phyloP scores from a whole-genome alignment of 345 rosid species.

The Salix dunnii region DNA sequence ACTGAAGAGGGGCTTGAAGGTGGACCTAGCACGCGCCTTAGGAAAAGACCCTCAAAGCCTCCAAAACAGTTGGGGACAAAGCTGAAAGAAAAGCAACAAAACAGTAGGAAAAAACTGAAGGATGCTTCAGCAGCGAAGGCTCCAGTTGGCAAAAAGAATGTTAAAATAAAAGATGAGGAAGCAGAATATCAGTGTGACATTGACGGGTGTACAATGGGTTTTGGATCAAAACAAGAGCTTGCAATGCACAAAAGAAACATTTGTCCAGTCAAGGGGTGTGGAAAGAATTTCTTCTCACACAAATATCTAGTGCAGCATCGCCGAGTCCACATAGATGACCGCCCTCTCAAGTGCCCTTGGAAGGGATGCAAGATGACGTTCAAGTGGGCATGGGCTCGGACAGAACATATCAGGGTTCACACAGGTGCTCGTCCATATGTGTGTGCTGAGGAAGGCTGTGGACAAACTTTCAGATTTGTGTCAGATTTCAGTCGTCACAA shows the following conservation, averaged over 20 bases:
- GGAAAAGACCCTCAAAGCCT: constrained; percentile 56
- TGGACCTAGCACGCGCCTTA: constrained; percentile 73
- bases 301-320: constrained; percentile 94
- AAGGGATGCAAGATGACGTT: constrained; percentile 96
- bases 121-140: constrained; percentile 30
- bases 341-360: constrained; percentile 99
- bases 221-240: constrained; percentile 63
- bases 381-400: constrained; percentile 99
- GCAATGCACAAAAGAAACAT: constrained; percentile 69
- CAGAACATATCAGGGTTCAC: constrained; percentile 95
- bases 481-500: constrained; percentile 96
- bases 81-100: constrained; percentile 48
- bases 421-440: constrained; percentile 91
- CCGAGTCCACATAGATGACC: constrained; percentile 78
- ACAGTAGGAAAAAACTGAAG: constrained; percentile 43
- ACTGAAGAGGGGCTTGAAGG: constrained; percentile 47
- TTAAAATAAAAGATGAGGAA: constrained; percentile 47
- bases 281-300: constrained; percentile 91
- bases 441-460: constrained; percentile 79
- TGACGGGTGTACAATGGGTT: constrained; percentile 91
- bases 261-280: constrained; percentile 89
- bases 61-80: constrained; percentile 32
- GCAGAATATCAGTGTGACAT: constrained; percentile 71
- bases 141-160: constrained; percentile 23
- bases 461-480: constrained; percentile 88